Percentiles rank a stretch among this genome's conserved stretches.
Conservation (phyloP, 1,284 basidiomycete species). For the Ustilago vetiveriae region DNA sequence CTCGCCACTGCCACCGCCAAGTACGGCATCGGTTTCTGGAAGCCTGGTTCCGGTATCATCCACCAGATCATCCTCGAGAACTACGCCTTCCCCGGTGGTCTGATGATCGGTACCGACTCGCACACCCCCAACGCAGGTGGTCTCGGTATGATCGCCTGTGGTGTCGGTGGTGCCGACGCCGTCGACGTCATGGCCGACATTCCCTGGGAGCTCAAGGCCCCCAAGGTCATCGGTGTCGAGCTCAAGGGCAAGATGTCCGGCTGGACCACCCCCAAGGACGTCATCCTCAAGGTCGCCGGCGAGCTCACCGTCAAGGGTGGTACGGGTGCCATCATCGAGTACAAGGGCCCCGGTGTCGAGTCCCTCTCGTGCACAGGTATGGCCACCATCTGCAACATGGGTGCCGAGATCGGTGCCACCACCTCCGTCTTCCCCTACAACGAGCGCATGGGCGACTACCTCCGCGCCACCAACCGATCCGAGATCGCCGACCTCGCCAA, state of each 20-base stretch:
- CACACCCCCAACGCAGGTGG: conserved; percentile 99
- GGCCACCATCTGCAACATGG: conserved; percentile 99
- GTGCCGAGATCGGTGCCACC: conserved; percentile 99
- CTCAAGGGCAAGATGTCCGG: conserved; percentile 92
- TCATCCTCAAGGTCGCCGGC: conserved; percentile 67
- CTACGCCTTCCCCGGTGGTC: conserved; percentile 97
- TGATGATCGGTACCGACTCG: conserved; percentile 99
- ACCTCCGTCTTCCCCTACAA: conserved; percentile 99
- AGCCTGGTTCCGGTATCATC: conserved; percentile 90
- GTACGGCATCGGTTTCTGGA: conserved; percentile 99
- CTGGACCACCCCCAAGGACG: conserved; percentile 92
- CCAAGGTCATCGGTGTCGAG: conserved; percentile 98
- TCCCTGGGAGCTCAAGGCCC: conserved; percentile 99
- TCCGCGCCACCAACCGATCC: conserved; percentile 88
- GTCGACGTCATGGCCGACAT: conserved; percentile 98
- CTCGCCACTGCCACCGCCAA: conserved; percentile 96
- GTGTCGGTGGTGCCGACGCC: conserved; percentile 98
- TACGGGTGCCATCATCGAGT: conserved; percentile 67
- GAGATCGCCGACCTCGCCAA: conserved; percentile 90
- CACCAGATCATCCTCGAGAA: conserved; percentile 84
- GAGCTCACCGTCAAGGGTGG: conserved; percentile 68
- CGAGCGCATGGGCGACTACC: conserved; percentile 89
- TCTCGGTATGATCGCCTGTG: conserved; percentile 97
- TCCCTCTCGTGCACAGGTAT: conserved; percentile 98
- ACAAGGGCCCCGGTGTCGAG: conserved; percentile 78